Evolutionary conservation across 495 filamentous ascomycete species (phyloP).

Genomic region (Penicillium manginii): DNA sequence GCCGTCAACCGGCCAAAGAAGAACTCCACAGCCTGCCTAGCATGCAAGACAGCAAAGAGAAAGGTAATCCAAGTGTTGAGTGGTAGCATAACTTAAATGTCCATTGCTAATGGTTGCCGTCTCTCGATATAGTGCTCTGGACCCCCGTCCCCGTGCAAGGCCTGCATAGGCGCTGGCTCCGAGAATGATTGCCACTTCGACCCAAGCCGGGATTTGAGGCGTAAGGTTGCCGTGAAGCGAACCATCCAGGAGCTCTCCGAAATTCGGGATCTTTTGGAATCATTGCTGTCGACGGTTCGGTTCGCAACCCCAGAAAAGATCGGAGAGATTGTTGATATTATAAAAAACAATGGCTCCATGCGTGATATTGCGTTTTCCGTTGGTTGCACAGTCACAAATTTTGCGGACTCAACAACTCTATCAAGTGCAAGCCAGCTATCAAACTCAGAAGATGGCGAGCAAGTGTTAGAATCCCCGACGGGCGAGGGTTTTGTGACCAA

Average conservation of each 20-base stretch:
- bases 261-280: slow-evolving; percentile 36
- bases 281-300: slow-evolving; percentile 34
- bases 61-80: slow-evolving; percentile 32
- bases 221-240: slow-evolving; percentile 45
- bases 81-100: background rate
- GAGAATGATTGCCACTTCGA: slow-evolving; percentile 44
- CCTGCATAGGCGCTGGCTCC: slow-evolving; percentile 32
- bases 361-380: slow-evolving; percentile 30
- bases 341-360: slow-evolving; percentile 30
- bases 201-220: slow-evolving; percentile 42
- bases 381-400: slow-evolving; percentile 19
- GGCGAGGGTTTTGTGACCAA: background rate
- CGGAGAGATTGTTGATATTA: slow-evolving; percentile 30
- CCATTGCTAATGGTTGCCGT: background rate
- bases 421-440: slow-evolving; percentile 12
- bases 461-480: background rate
- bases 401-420: slow-evolving; percentile 21
- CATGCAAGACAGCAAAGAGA: slow-evolving; percentile 48
- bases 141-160: slow-evolving; percentile 41
- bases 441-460: slow-evolving; percentile 17
- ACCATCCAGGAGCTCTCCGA: slow-evolving; percentile 41
- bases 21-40: slow-evolving; percentile 46
- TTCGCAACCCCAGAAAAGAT: slow-evolving; percentile 27
- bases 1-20: slow-evolving; percentile 38
- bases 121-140: slow-evolving; percentile 39